These are phyloP conservation scores for Coniella vitis DNA, from an alignment of 2,329 filamentous ascomycete genomes.

Conservation along the genomic window DNA sequence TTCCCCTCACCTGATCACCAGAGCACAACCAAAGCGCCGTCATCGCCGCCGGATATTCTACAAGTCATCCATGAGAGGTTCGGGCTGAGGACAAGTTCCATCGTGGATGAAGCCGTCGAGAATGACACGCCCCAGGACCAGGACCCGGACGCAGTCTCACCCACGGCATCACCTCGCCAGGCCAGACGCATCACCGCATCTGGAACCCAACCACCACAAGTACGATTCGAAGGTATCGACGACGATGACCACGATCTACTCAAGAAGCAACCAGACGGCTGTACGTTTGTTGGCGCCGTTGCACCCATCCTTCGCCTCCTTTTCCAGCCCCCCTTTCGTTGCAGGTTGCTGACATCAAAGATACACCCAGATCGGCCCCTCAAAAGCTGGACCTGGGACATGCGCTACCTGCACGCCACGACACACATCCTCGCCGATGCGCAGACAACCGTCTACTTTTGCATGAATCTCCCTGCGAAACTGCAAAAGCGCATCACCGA, in stretches of 20 bases:
- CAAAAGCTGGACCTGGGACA: slow-evolving; percentile 14
- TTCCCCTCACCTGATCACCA: slow-evolving; percentile 1
- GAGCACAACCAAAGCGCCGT: neutral
- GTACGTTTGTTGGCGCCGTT: neutral
- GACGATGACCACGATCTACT: neutral
- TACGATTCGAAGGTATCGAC: neutral
- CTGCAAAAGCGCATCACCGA: slow-evolving; percentile 11
- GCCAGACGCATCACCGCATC: slow-evolving; percentile 3
- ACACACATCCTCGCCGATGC: slow-evolving; percentile 11
- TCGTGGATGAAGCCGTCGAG: neutral
- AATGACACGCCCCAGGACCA: neutral
- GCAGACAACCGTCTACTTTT: slow-evolving; percentile 11
- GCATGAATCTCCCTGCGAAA: slow-evolving; percentile 7
- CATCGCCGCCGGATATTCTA: neutral
- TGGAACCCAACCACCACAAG: neutral
- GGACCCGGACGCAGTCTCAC: slow-evolving; percentile 8
- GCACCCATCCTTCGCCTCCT: too few relatives aligned
- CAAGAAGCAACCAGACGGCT: neutral
- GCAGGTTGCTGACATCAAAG: neutral
- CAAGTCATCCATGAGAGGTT: slow-evolving; percentile 6
- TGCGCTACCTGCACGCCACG: slow-evolving; percentile 7
- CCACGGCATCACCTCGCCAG: slow-evolving; percentile 6
- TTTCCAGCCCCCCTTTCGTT: neutral
- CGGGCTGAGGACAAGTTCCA: neutral
- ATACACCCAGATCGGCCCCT: slow-evolving; percentile 1